These are phyloP conservation scores for Talaromyces sp. DNA, from an alignment of 2,329 filamentous ascomycete species.

Conservation along the genomic window DNA sequence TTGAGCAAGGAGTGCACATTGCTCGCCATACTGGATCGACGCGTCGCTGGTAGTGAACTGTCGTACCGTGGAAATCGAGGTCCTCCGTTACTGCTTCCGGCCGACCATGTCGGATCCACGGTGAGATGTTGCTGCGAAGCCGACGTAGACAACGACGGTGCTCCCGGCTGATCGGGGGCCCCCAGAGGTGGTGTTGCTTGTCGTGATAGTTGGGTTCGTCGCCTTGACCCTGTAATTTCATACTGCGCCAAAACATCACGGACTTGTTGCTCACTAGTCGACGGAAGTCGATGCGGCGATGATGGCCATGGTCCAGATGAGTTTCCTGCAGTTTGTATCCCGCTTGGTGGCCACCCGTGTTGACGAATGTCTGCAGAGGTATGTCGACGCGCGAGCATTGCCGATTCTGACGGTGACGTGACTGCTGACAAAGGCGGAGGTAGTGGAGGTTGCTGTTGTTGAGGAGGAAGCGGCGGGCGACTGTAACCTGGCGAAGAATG, in stretches of 20 bases:
- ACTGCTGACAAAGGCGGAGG: conserved; percentile 59
- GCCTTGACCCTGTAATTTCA: conserved; percentile 57
- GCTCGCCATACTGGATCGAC: conserved; percentile 68
- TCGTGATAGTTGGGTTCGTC: conserved; percentile 46
- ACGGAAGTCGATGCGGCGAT: conserved; percentile 55
- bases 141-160: conserved; percentile 5
- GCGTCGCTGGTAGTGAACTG: conserved; percentile 55
- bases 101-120: conserved; percentile 55
- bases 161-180: conserved; percentile 7
- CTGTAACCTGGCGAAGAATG: conserved; percentile 71
- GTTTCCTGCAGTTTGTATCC: conserved; percentile 61
- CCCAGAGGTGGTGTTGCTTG: conserved; percentile 52
- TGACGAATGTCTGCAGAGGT: conserved; percentile 94
- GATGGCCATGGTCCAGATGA: conserved; percentile 64
- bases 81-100: conserved; percentile 33
- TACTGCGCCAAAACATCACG: conserved; percentile 63
- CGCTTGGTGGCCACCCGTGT: conserved; percentile 65
- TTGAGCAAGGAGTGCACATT: conserved; percentile 66
- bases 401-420: conserved; percentile 58
- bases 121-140: conserved; percentile 28
- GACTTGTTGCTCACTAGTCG: conserved; percentile 59
- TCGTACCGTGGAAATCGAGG: conserved; percentile 39
- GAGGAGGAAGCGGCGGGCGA: conserved; percentile 66
- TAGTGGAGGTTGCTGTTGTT: conserved; percentile 63
- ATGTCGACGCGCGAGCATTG: conserved; percentile 70